Evolutionary conservation across 139 green algal genomes (phyloP), one percentile per base, ranked within the genome.

Genomic region (Auxenochlorella pyrenoidosa): DNA sequence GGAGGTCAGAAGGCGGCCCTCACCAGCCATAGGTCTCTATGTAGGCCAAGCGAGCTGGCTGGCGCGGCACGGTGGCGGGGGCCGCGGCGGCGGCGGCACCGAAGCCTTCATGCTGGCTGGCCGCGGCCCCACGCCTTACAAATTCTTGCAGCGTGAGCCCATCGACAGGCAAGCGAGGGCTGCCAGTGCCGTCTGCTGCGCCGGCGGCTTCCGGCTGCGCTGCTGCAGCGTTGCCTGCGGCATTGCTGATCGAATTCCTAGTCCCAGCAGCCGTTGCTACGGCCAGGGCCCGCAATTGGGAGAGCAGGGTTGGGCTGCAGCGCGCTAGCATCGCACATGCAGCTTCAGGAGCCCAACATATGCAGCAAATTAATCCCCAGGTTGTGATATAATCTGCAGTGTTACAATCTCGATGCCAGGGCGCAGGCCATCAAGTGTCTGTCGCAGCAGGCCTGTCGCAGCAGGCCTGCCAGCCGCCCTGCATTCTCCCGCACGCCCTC

Each of bases 1-100:
- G 63, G 13, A 71, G 28, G 10, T 68, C 30, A 36, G 5, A 4
- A 10, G 2, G 63, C 26, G 36, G 63, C 63, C 63, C 63, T 71
- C 28, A n/a, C 68, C 43, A 97, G 30, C 94, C 94, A 63, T 97
- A 96, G 15, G 93, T 96, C 82, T 97, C 93, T 0, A 97, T 87
- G 60, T 90, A 96, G 10, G 95, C 89, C 3, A n/a, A 72, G 32
- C 83, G 82, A 26, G 30, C 40, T 0, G 40, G 72, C 30, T 43
- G 44, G 10, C 15, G 44, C 18, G 28, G 43, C 3, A 1, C 10
- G 66, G 66, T 43, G 22, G 66, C 66, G 44, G 83, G 51, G 30
- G 83, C 36, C 24, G 47, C 51, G 70, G 51, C 44, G 68, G 36
- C 66, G 24, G 59, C 15, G 58, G 36, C 63, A 41, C 21, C 16